Evolutionary conservation across 495 filamentous ascomycete genomes (phyloP), one percentile per base, ranked within the genome.

Genomic region (Daldinia loculata): DNA sequence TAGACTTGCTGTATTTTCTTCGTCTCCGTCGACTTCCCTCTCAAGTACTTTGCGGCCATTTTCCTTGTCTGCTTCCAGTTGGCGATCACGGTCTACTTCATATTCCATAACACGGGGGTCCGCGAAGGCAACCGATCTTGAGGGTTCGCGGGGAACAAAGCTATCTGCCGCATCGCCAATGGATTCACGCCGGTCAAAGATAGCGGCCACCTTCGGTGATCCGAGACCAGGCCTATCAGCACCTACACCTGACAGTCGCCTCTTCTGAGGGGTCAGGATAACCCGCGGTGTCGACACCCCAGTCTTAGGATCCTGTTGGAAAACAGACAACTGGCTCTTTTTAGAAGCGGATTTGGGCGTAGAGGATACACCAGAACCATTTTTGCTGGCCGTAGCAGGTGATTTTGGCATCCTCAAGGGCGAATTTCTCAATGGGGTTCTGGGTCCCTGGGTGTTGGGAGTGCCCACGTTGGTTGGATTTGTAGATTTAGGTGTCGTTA

Each of bases 151-250:
- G 0, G 90, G 87, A 55, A 87, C 78, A 72, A 95, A 95, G 7
- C 83, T 78, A 4, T 81, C 80, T 11, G 91, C 86, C 15, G 83
- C 82, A 57, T 94, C 89, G 29, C 89, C 87, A 63, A 96, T 89
- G 6, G 91, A 93, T 45, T 82, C 85, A 48, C 93, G 87, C 56
- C 89, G 87, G 52, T 93, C 91, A 36, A 95, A 86, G 26, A 93
- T 85, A 24, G 87, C 90, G 14, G 90, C 86, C 36, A 96, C 87
- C 15, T 85, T 87, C 7, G 93, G 93, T 4, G 93, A 96, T 22
- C 93, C 93, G 56, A 95, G 86, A 4, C 92, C 92, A 69, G 87
- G 82, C 64, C 86, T 88, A 70, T 94, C 92, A 70, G 89, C 89
- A 11, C 92, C 93, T 64, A 94, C 75, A 4, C 92, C 93, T 6